Evolutionary conservation across 805 yeast genomes (phyloP), one percentile per base, ranked within the genome.

Genomic region (Yamadazyma takamatsuzukensis): DNA sequence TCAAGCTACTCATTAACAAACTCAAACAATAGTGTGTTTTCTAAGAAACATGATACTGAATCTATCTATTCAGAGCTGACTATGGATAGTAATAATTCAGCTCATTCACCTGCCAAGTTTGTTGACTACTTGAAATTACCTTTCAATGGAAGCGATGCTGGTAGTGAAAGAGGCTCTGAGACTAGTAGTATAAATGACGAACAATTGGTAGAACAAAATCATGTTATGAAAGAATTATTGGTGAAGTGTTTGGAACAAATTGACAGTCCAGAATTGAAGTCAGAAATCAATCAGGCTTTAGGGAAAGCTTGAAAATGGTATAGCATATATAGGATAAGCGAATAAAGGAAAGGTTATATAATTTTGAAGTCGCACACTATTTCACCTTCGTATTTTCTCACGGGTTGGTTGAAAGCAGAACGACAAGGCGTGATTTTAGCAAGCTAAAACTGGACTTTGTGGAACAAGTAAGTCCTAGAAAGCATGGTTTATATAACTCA

Each of bases 31-130:
- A 37, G 43, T 4, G 33, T 34, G 9, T 43, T 40, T 24, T 35
- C 40, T 6, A 40, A 25, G 30, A 43, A 37, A 27, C 15, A 23
- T 6, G 22, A 30, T 5, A 4, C 18, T 7, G 64, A 57, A 11
- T 59, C 64, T 7, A 48, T 61, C 6, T 57, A 49, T 36, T 57
- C 64, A 2, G 56, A 54, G 5, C 27, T 37, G 11, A 41, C 45
- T 1, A 18, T 23, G 6, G 45, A 35, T 2, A 33, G 40, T 6
- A 21, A 23, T 10, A 23, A 25, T 16, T 33, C 32, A 2, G 18
- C 35, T 12, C 18, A 21, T 23, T 27, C 34, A 18, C 28, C 25
- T 11, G 30, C 35, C 10, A 30, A 33, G 18, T 30, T 34, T 21
- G 41, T 28, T 3, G 37, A 36, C 15, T 32, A 37, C 29, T 33